phyloP scores from a whole-genome alignment of 345 rosid species.

The Fremontodendron californicum region DNA sequence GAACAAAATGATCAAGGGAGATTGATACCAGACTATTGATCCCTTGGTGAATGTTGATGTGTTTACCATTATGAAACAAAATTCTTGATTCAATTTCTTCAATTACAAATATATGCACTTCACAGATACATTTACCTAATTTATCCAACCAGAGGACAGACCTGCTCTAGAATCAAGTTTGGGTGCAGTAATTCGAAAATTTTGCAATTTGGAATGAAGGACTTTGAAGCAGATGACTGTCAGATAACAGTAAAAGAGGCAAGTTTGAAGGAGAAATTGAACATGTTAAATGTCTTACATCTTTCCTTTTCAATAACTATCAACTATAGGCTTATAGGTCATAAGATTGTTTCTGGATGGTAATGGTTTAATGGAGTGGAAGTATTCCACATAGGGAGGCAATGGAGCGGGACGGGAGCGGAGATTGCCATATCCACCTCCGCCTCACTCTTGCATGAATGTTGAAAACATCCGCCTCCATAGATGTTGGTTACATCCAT shows the following conservation, averaged over 20 bases:
- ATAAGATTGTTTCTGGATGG: neutral
- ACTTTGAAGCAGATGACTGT: neutral
- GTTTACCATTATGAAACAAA: constrained; percentile 30
- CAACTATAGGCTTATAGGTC: neutral
- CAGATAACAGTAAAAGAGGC: neutral
- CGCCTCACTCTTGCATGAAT: too few relatives aligned
- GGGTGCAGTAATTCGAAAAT: neutral
- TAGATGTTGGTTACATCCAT: too few relatives aligned
- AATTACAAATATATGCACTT: neutral
- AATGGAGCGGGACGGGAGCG: too few relatives aligned
- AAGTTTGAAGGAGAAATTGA: neutral
- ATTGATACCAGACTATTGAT: neutral
- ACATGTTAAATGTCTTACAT: neutral
- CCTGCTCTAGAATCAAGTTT: neutral
- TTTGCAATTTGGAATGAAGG: neutral
- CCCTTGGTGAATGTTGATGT: constrained; percentile 10
- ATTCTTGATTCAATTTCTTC: neutral
- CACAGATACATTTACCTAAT: neutral
- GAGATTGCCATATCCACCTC: too few relatives aligned
- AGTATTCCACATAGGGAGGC: too few relatives aligned
- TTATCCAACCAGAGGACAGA: neutral
- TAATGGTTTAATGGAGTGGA: neutral
- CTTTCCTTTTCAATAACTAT: neutral
- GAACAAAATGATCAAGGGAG: neutral
- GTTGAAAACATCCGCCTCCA: too few relatives aligned